Conservation (phyloP, 2,329 filamentous ascomycete species). For the Onygenales sp. region DNA sequence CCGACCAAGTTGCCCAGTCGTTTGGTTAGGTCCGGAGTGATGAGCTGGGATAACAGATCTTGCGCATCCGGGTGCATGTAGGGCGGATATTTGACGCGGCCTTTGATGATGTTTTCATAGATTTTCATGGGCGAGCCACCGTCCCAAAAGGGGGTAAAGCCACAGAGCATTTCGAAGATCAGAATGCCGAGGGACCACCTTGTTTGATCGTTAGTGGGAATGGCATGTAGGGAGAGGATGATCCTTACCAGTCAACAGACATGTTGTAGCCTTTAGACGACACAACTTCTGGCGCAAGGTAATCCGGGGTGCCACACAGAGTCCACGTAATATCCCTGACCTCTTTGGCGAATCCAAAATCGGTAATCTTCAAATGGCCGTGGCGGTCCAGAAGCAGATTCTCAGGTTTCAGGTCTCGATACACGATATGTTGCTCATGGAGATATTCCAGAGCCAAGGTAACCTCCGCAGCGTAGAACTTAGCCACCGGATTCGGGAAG, state of each 20-base stretch:
- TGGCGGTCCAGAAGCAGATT: slow-evolving; percentile 86
- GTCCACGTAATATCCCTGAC: slow-evolving; percentile 99
- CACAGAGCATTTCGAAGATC: slow-evolving; percentile 99
- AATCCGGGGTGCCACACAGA: slow-evolving; percentile 92
- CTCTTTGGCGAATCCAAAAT: slow-evolving; percentile 97
- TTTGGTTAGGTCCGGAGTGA: slow-evolving; percentile 91
- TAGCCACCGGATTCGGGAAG: slow-evolving; percentile 96
- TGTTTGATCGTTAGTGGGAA: slow-evolving; percentile 1
- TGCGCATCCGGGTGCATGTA: slow-evolving; percentile 94
- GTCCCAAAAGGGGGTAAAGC: slow-evolving; percentile 99
- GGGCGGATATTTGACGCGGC: slow-evolving; percentile 89
- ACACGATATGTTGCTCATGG: slow-evolving; percentile 92
- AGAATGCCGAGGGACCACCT: slow-evolving; percentile 98
- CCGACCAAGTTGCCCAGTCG: slow-evolving; percentile 87
- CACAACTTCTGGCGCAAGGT: slow-evolving; percentile 95
- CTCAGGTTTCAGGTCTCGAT: slow-evolving; percentile 93
- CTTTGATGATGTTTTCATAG: slow-evolving; percentile 97
- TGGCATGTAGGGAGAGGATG: slow-evolving; percentile 5
- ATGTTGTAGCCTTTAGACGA: slow-evolving; percentile 99
- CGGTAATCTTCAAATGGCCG: slow-evolving; percentile 91
- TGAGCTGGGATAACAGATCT: slow-evolving; percentile 82
- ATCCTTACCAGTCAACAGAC: slow-evolving; percentile 87
- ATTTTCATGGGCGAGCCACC: slow-evolving; percentile 87
- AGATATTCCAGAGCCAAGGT: slow-evolving; percentile 92
- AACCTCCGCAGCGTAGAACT: slow-evolving; percentile 97